Evolutionary conservation across 768 basidiomycete genomes (phyloP), one percentile per base, ranked within the genome.

Genomic region (Kondoa subrosea): DNA sequence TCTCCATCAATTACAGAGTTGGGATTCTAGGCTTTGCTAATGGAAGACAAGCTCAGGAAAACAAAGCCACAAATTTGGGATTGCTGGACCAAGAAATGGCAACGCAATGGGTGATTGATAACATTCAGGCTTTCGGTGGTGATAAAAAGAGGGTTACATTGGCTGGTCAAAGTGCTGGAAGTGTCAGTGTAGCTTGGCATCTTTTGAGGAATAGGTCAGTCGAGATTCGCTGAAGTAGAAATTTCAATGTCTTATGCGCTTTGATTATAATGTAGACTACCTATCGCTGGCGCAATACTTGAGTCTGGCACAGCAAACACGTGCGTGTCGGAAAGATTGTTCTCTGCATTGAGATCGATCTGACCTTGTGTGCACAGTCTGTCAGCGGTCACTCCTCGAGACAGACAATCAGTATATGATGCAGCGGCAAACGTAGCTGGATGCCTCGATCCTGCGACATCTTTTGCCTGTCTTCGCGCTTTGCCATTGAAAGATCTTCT

Each of bases 101-200:
- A 26, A 56, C 68, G 1, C 32, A 76, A 62, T 76, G 75, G 76
- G 72, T 76, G 2, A 75, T 77, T 34, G 12, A 59, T 4, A 77
- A 77, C 64, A 74, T 78, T 62, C 57, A 62, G 2, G 65, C 70
- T 1, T 77, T 78, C 34, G 77, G 78, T 2, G 78, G 78, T 15
- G 73, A 77, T 59, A 57, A 67, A 0, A 31, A 26, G 8, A 69
- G 81, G 78, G 82, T 84, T 1, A 83, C 82, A 1, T 74, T 81
- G 30, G 81, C 81, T 64, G 84, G 83, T n/a, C 79, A 84, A 69
- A 81, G 80, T 56, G 83, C 83, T 0, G 83, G 83, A 3, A 81
- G 83, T 12, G 65, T 67, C 29, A 57, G 34, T 25, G 64, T 66
- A 25, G 4, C 25, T 12, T 59, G 58, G 58, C 58, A 59, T 31